A percentile compares a stretch with the other conserved stretches of the same genome.
Conservation (phyloP, 169 alveolate species). For the Plasmodium vivax region DNA sequence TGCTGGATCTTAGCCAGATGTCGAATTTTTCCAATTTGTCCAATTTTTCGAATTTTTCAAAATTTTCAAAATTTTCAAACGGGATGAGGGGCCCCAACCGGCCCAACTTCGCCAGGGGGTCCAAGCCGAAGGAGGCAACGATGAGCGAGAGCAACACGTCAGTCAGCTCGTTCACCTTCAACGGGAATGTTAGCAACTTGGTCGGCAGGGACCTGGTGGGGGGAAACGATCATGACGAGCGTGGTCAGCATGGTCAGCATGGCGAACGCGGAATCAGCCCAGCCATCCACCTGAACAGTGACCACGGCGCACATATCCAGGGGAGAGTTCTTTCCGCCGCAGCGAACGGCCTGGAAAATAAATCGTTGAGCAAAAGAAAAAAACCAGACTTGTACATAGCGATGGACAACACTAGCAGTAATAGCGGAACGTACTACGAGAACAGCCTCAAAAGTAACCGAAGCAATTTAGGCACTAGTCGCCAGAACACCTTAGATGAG, state of each 20-base stretch:
- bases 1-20: background rate
- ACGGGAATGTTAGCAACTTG: background rate
- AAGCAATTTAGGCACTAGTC: conserved; percentile 8
- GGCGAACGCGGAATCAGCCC: background rate
- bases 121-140: conserved; percentile 8
- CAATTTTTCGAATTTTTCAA: background rate
- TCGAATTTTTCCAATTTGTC: background rate
- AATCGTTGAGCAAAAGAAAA: background rate
- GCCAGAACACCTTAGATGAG: background rate
- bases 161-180: conserved; percentile 15
- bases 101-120: background rate
- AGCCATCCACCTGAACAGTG: background rate
- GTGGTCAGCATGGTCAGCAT: background rate
- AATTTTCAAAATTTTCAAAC: background rate
- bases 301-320: background rate
- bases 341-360: background rate
- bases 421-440: conserved; percentile 15
- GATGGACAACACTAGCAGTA: background rate
- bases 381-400: background rate
- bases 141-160: background rate
- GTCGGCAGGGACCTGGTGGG: background rate
- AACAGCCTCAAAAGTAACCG: background rate
- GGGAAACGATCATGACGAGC: background rate
- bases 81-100: background rate
- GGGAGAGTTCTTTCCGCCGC: background rate